Base-by-base conservation (phyloP, 345 rosid species). In the Rhodamnia argentea region DNA sequence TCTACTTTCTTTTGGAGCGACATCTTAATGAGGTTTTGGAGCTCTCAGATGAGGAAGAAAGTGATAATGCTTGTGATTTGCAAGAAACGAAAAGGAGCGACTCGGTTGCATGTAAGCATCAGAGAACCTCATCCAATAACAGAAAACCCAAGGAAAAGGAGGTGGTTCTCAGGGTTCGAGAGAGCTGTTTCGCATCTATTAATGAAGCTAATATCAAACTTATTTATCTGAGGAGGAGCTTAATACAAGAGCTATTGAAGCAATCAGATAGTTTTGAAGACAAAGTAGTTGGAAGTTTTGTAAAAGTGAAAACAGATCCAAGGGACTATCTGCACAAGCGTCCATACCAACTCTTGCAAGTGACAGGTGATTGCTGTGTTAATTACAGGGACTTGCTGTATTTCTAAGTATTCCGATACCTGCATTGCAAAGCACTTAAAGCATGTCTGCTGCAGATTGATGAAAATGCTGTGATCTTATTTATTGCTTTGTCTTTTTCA, bases 281-380 rank as follows among this genome's bases (percentile, higher is more conserved):
- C 18, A 94, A 92, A 87, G 84, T 93, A n/a, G 84, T 88, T 0
- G 94, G 96, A 87, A 91, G 93, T 87, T 92, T 94, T 56, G 94
- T 94, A 58, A 92, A 93, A 86, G 89, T 91, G 57, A 90, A 88
- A 87, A 81, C 90, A 23, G 90, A 91, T 85, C 93, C 92, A 4
- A 83, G 89, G 62, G 92, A 88, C 83, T 87, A 83, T 88, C 42
- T 87, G 42, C 92, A 86, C 87, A 94, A 85, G 85, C 89, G 91
- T 84, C 85, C 91, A 83, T 85, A 90, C 86, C 90, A 89, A 87
- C 93, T 93, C 27, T 86, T 91, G 83, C 91, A 88, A 90, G 93
- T 93, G 40, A 91, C 83, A 87, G 96, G 96, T 94, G 91, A 83
- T 18, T 42, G 47, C 78, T 40, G 13, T 75, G n/a, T 75, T 76